Evolutionary conservation across 176 grass and related monocot genomes (phyloP).

Genomic region (Musa troglodytarum): DNA sequence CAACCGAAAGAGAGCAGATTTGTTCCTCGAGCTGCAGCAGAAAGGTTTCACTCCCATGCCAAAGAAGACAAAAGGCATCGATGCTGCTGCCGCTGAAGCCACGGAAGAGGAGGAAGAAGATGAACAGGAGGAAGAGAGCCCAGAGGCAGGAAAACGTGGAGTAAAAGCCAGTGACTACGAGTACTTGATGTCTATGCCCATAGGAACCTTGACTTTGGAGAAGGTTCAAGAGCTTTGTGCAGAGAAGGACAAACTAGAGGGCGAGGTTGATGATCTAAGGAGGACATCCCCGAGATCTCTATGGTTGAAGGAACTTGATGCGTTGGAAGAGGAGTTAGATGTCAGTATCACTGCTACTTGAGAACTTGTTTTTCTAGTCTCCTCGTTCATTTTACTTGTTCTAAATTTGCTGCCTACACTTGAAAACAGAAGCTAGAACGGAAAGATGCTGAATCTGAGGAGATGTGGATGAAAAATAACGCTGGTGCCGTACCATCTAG

Average conservation of each 20-base stretch:
- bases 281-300: slow-evolving; percentile 33
- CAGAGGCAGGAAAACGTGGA: slow-evolving; percentile 25
- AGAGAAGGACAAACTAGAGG: slow-evolving; percentile 36
- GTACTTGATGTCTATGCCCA: slow-evolving; percentile 69
- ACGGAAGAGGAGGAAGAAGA: slow-evolving; percentile 36
- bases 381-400: background rate
- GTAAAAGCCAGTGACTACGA: slow-evolving; percentile 53
- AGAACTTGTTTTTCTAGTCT: background rate
- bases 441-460: slow-evolving; percentile 21
- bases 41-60: slow-evolving; percentile 50
- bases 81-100: slow-evolving; percentile 45
- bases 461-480: slow-evolving; percentile 12
- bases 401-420: background rate
- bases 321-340: slow-evolving; percentile 63
- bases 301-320: slow-evolving; percentile 75
- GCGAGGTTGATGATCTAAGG: slow-evolving; percentile 36
- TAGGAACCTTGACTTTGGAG: slow-evolving; percentile 74
- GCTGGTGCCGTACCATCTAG: slow-evolving; percentile 1
- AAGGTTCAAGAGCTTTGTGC: slow-evolving; percentile 46
- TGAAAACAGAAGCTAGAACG: slow-evolving; percentile 38
- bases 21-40: slow-evolving; percentile 50
- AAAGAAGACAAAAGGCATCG: slow-evolving; percentile 40
- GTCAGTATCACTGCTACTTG: slow-evolving; percentile 29
- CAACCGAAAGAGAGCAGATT: slow-evolving; percentile 71
- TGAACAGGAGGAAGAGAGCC: slow-evolving; percentile 25